Base-by-base conservation (phyloP, 164 flowering plant genomes). In the Magnolia changhungtana region DNA sequence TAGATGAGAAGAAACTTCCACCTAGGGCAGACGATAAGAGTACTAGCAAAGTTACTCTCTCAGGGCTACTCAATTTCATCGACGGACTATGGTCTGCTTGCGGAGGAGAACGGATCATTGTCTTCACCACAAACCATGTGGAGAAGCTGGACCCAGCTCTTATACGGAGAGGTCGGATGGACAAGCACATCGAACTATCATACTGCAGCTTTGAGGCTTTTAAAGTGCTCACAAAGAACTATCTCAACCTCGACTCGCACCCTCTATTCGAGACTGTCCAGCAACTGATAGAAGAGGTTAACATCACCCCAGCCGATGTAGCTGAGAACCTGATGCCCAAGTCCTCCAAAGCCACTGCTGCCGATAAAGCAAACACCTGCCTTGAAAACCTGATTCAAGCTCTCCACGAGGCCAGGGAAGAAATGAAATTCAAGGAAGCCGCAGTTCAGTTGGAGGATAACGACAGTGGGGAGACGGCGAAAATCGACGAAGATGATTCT, bases 81-180 rank as follows among this genome's bases (percentile, higher is more conserved):
- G 96, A 91, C 76, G 93, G 96, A 7, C 58, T 91, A 1, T 91
- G 96, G 96, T 88, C 93, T 0, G 80, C 91, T 50, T 86, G 88
- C 71, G 90, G 90, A 3, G 89, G 91, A 7, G 91, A 91, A 78
- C 78, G 89, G 64, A 74, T 91, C 58, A 85, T 91, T 51, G 85
- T 90, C 29, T 91, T 91, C 80, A 91, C 92, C 7, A 91, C 90
- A 0, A 91, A 91, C 65, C 80, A 85, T 69, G 78, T 84, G 61
- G 91, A 87, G 72, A 88, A 88, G 74, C 84, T 88, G 10, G 92
- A 90, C 58, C 88, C 89, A 0, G 91, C 92, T 21, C 82, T 90
- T 49, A 85, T 87, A 8, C 76, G 90, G 50, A 80, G 88, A 27
- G 90, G 91, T 0, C 75, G 94, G 49, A 89, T 90, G 92, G 92